These are phyloP conservation scores for Penicillium arizonense DNA, from an alignment of 495 filamentous ascomycete species.

Conservation along the genomic window DNA sequence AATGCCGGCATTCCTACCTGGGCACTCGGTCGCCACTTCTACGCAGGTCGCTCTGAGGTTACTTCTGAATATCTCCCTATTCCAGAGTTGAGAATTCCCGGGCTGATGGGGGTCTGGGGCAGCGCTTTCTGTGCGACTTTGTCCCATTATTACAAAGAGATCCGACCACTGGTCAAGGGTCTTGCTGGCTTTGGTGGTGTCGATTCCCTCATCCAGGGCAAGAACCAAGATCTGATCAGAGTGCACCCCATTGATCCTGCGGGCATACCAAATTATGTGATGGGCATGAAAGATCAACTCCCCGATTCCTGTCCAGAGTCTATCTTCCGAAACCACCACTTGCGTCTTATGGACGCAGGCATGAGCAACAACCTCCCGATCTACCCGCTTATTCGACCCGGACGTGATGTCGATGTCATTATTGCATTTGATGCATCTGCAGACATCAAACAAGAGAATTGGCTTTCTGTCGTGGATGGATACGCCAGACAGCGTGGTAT, in stretches of 20 bases:
- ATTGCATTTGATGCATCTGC: slow-evolving; percentile 85
- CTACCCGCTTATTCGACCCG: slow-evolving; percentile 87
- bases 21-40: slow-evolving; percentile 82
- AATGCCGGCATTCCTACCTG: slow-evolving; percentile 90
- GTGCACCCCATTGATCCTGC: slow-evolving; percentile 92
- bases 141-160: slow-evolving; percentile 92
- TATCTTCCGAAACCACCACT: slow-evolving; percentile 63
- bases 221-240: slow-evolving; percentile 77
- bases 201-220: slow-evolving; percentile 83
- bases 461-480: slow-evolving; percentile 88
- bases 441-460: slow-evolving; percentile 84
- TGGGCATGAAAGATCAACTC: slow-evolving; percentile 73
- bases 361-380: slow-evolving; percentile 98
- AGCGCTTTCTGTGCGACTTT: slow-evolving; percentile 94
- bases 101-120: slow-evolving; percentile 90
- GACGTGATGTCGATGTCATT: slow-evolving; percentile 85
- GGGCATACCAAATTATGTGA: slow-evolving; percentile 79
- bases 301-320: slow-evolving; percentile 71
- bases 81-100: slow-evolving; percentile 77
- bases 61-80: slow-evolving; percentile 58
- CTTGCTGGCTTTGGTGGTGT: slow-evolving; percentile 72
- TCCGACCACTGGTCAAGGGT: slow-evolving; percentile 72
- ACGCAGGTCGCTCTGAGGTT: slow-evolving; percentile 61
- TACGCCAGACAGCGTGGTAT: slow-evolving; percentile 86
- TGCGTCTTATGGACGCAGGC: slow-evolving; percentile 94